Conservation (phyloP, 2,329 filamentous ascomycete genomes). For the Diaporthe ilicicola region DNA sequence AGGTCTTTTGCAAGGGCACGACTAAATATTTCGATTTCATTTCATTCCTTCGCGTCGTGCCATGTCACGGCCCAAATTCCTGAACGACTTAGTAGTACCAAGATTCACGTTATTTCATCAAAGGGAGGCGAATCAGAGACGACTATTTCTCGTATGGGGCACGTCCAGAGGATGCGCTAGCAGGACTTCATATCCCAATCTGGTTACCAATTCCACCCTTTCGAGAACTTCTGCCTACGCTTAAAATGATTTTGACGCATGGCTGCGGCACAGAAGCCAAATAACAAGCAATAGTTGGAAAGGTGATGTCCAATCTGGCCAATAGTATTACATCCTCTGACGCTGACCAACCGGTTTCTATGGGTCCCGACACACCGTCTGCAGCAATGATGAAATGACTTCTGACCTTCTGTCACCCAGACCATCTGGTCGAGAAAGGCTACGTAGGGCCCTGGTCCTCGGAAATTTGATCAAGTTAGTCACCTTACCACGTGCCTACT, state of each 20-base stretch:
- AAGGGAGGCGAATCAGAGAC: constrained; percentile 15
- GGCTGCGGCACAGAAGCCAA: neutral
- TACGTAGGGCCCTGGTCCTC: neutral
- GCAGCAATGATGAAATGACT: neutral
- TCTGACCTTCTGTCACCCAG: neutral
- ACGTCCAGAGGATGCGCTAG: constrained; percentile 10
- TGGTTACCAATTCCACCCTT: neutral
- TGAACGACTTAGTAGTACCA: neutral
- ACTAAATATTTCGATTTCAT: constrained; percentile 4
- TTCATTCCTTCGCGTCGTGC: constrained; percentile 12
- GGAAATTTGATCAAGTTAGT: neutral
- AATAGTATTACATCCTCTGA: neutral
- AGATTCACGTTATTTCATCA: neutral
- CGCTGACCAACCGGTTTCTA: neutral
- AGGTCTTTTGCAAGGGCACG: neutral
- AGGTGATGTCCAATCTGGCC: neutral
- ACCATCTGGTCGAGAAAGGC: neutral
- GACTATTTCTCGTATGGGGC: neutral
- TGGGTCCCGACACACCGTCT: neutral
- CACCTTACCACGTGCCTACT: neutral
- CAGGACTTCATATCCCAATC: neutral
- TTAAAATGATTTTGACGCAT: constrained; percentile 9
- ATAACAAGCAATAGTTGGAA: neutral
- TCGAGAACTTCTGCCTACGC: constrained; percentile 12
- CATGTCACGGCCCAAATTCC: constrained; percentile 10